A percentile compares a stretch with the other conserved stretches of the same genome.
These are phyloP conservation scores for Rhododendron mucronatum DNA, from an alignment of 148 eudicot genomes.

Conservation along the genomic window DNA sequence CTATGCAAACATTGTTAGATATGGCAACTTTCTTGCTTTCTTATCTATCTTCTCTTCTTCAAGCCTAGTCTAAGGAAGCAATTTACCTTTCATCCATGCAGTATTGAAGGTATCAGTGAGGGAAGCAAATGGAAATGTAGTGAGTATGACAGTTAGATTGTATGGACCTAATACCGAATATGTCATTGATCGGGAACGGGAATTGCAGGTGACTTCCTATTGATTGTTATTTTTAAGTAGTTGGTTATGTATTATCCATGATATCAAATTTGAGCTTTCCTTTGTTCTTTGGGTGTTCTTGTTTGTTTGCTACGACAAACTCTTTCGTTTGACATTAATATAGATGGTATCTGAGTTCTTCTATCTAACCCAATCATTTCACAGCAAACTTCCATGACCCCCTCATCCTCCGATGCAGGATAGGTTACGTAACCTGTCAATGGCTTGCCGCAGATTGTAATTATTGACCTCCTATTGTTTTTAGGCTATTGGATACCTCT, in stretches of 20 bases:
- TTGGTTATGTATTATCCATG: background rate
- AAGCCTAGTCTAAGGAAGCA: background rate
- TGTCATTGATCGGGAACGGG: slow-evolving; percentile 86
- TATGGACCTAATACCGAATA: slow-evolving; percentile 97
- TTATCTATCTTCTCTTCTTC: background rate
- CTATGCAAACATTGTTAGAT: background rate
- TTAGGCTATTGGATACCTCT: slow-evolving; percentile 85
- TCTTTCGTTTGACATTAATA: background rate
- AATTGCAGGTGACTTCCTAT: slow-evolving; percentile 50
- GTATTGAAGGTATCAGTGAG: slow-evolving; percentile 83
- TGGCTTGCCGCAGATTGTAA: slow-evolving; percentile 18
- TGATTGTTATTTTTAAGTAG: background rate
- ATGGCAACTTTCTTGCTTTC: background rate
- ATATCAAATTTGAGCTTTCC: background rate
- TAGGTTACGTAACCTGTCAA: background rate
- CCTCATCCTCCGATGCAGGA: background rate
- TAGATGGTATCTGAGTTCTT: slow-evolving; percentile 11
- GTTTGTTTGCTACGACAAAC: background rate
- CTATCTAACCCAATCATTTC: background rate
- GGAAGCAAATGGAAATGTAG: slow-evolving; percentile 47
- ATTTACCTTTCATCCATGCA: slow-evolving; percentile 27
- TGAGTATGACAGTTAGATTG: slow-evolving; percentile 58
- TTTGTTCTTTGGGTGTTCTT: background rate
- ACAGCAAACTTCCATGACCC: background rate
- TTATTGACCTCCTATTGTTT: slow-evolving; percentile 25